Percentiles rank a stretch among this genome's conserved stretches.
These are phyloP conservation scores for Serendipita sp. DNA, from an alignment of 1,284 basidiomycete genomes.

Conservation along the genomic window DNA sequence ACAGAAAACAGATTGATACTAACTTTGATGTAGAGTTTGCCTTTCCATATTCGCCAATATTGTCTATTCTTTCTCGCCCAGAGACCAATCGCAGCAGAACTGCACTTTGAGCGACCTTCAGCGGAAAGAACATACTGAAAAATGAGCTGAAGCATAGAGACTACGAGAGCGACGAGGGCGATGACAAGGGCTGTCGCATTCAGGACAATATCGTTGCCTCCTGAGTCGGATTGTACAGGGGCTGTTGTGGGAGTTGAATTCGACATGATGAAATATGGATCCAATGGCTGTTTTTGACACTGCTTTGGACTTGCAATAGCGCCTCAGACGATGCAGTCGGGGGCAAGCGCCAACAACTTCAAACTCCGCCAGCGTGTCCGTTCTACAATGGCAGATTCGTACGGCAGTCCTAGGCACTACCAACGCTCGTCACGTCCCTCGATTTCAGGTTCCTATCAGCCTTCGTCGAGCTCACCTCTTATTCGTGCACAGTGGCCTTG, in stretches of 20 bases:
- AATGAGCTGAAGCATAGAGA: conserved; percentile 4
- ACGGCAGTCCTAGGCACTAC: neutral
- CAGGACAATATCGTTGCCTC: neutral
- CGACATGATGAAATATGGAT: neutral
- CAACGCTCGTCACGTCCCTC: neutral
- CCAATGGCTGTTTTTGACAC: neutral
- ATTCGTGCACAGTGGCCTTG: conserved; percentile 11
- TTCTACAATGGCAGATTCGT: neutral
- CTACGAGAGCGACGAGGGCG: neutral
- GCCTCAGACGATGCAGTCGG: neutral
- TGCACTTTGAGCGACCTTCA: neutral
- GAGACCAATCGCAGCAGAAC: neutral
- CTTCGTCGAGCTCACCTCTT: conserved; percentile 7
- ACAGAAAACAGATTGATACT: neutral
- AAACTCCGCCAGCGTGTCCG: neutral
- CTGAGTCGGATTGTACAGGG: neutral
- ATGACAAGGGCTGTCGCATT: neutral
- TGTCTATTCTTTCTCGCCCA: neutral
- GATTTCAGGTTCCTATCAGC: neutral
- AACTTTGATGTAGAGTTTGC: conserved; percentile 1
- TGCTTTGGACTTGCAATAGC: neutral
- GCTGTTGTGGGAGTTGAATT: neutral
- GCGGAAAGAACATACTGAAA: conserved; percentile 3
- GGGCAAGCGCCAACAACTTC: neutral
- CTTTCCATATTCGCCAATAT: neutral